phyloP scores from a whole-genome alignment of 2,329 filamentous ascomycete genomes.

The Geoglossum cookeanum region DNA sequence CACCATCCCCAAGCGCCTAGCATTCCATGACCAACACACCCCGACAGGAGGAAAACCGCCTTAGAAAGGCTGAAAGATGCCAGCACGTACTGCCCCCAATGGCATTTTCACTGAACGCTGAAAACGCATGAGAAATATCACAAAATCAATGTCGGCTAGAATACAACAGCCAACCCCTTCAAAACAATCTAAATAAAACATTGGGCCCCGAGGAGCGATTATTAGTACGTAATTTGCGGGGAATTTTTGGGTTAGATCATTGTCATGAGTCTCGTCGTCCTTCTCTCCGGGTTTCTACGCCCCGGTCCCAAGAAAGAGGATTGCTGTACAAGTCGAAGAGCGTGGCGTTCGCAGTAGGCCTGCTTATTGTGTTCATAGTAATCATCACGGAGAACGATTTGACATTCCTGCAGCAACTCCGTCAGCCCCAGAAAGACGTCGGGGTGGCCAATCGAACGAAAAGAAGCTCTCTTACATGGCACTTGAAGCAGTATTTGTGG shows the following conservation, averaged over 20 bases:
- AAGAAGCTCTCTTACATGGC: conserved; percentile 27
- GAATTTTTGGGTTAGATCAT: conserved; percentile 13
- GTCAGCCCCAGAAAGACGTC: background rate
- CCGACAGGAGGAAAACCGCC: background rate
- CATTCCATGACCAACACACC: background rate
- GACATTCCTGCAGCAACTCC: conserved; percentile 36
- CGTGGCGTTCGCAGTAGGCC: conserved; percentile 76
- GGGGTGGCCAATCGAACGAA: background rate
- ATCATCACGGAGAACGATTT: conserved; percentile 53
- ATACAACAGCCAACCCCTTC: background rate
- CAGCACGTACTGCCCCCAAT: background rate
- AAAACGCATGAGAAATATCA: background rate
- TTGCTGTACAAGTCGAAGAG: conserved; percentile 34
- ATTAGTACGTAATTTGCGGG: background rate
- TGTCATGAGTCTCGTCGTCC: conserved; percentile 28
- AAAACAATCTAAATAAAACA: background rate
- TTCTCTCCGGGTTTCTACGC: conserved; percentile 27
- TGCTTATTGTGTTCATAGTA: conserved; percentile 77
- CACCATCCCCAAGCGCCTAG: background rate
- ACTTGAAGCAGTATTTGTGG: conserved; percentile 74
- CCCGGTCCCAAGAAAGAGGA: conserved; percentile 20
- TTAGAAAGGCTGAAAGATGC: background rate
- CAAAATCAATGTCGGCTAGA: background rate
- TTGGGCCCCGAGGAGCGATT: background rate
- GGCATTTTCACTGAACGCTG: background rate